phyloP scores from a whole-genome alignment of 257 asterid genomes.

The Solanum rostratum region DNA sequence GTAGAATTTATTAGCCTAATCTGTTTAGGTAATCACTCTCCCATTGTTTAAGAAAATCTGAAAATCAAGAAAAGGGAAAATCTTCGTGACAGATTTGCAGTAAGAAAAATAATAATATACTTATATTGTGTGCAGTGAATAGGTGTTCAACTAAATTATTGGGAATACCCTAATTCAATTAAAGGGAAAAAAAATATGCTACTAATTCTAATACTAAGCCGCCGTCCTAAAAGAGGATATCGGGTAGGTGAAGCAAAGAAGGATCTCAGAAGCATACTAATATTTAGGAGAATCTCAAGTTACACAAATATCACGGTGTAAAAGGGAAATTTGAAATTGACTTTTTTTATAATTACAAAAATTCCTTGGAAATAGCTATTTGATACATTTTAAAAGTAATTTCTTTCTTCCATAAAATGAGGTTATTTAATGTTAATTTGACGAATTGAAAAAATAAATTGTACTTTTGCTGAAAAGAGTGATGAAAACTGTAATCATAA shows the following conservation, averaged over 20 bases:
- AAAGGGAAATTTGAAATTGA: no score
- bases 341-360: no score
- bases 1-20: neutral
- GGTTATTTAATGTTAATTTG: no score
- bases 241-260: neutral
- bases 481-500: no score
- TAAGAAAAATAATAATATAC: neutral
- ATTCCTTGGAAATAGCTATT: no score
- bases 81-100: neutral
- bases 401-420: no score
- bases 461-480: no score
- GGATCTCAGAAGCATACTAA: neutral
- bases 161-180: neutral
- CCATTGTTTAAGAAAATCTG: neutral
- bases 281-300: no score
- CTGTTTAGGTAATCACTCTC: neutral
- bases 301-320: no score
- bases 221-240: neutral
- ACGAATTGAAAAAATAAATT: no score
- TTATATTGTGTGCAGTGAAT: neutral
- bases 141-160: neutral
- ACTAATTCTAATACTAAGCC: neutral
- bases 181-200: neutral
- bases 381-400: no score
- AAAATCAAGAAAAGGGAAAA: neutral